Evolutionary conservation across 1,139 yeast species (phyloP), one percentile per base, ranked within the genome.

Genomic region (Spathaspora sp.): DNA sequence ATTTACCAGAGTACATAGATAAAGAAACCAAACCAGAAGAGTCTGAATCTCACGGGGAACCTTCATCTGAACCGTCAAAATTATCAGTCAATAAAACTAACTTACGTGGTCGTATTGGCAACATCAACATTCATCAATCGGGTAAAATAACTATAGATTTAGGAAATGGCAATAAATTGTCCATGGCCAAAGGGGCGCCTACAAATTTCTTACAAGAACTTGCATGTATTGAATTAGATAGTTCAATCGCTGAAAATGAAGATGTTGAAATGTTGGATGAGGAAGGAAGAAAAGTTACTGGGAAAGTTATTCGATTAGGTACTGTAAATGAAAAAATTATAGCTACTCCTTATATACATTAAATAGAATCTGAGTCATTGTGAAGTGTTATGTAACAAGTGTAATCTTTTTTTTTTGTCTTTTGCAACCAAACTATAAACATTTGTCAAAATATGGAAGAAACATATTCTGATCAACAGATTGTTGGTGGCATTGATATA

Each of bases 141-240:
- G 97, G 97, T 6, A 86, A 80, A 59, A 67, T 89, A 36, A 76
- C 93, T 10, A 79, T 90, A 64, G 79, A 81, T 50, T 70, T 90
- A 46, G 97, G 96, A 8, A 79, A 84, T 47, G 71, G 68, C 45
- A 78, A 82, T 34, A 71, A 76, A 13, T 76, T 90, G 76, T 86
- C 84, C 50, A 82, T 89, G 9, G 73, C 84, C 6, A 78, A 80
- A 57, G 97, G 97, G n/a, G 82, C 86, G 1, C 78, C 82, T 10
- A 68, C 86, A 10, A 76, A 79, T n/a, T 85, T 89, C 56, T 65
- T 86, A 41, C 97, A 90, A 61, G 93, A 89, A 54, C 71, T 89
- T 20, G 82, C 86, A 7, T 70, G 81, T n/a, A 57, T 89, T 26
- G 81, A 82, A 42, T 47, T 59, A 42, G 55, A 52, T 6, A 42